phyloP scores from a whole-genome alignment of 1,139 yeast species.

The Lodderomyces pseudojiufengensis region DNA sequence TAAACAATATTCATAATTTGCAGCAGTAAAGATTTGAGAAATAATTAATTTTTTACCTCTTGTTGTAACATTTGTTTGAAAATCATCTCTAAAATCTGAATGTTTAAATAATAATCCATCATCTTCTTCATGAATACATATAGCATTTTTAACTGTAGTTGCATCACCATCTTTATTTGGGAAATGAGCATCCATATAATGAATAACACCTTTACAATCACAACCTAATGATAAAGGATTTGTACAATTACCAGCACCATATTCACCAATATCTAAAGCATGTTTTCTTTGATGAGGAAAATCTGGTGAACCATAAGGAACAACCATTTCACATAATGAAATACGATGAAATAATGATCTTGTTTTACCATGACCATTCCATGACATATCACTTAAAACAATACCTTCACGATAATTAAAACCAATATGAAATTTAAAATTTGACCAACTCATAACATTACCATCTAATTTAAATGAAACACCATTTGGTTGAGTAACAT shows the following conservation, averaged over 20 bases:
- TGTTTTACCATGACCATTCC: constrained; percentile 68
- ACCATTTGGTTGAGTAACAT: constrained; percentile 76
- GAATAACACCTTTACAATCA: constrained; percentile 82
- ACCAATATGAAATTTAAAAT: constrained; percentile 72
- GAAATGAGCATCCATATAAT: constrained; percentile 73
- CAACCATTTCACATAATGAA: constrained; percentile 79
- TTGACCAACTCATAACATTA: constrained; percentile 70
- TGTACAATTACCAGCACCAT: constrained; percentile 84
- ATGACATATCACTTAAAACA: constrained; percentile 68
- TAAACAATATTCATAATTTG: constrained; percentile 79
- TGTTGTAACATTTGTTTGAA: constrained; percentile 69
- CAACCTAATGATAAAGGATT: constrained; percentile 76
- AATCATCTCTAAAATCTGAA: constrained; percentile 78
- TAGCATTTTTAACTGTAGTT: constrained; percentile 67
- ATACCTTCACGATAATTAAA: constrained; percentile 85
- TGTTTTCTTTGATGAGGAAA: constrained; percentile 82
- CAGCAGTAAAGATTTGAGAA: constrained; percentile 81
- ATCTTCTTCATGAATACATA: constrained; percentile 83
- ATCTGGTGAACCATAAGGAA: constrained; percentile 77
- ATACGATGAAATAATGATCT: constrained; percentile 75
- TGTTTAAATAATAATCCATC: constrained; percentile 77
- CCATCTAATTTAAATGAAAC: constrained; percentile 72
- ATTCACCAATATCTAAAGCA: constrained; percentile 83
- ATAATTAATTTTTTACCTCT: constrained; percentile 71
- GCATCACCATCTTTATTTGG: constrained; percentile 66